These are phyloP conservation scores for Penicillium crustosum DNA, from an alignment of 2,329 filamentous ascomycete genomes.

Conservation along the genomic window DNA sequence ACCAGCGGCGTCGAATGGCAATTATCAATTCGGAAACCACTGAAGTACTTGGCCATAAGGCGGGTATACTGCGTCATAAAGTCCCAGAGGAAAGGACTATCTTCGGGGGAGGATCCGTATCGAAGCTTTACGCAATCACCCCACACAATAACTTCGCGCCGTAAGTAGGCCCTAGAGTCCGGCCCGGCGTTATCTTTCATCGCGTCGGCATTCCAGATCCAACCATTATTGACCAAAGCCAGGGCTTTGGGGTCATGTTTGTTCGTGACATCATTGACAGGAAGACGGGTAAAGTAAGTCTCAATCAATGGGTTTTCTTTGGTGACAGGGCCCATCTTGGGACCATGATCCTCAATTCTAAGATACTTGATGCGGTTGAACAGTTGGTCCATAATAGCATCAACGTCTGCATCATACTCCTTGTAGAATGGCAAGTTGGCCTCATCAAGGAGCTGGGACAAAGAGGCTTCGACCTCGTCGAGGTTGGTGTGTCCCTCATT, in stretches of 20 bases:
- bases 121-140: conserved; percentile 96
- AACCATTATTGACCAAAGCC: conserved; percentile 91
- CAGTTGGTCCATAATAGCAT: conserved; percentile 82
- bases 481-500: conserved; percentile 48
- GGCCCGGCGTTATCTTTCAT: conserved; percentile 91
- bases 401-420: conserved; percentile 83
- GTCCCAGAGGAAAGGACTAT: conserved; percentile 93
- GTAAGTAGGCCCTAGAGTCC: conserved; percentile 86
- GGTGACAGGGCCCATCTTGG: conserved; percentile 77
- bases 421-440: conserved; percentile 86
- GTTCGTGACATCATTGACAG: conserved; percentile 72
- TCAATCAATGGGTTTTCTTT: conserved; percentile 80
- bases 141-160: conserved; percentile 95
- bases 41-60: conserved; percentile 91
- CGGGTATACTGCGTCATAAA: conserved; percentile 93
- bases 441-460: conserved; percentile 70
- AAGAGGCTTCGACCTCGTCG: conserved; percentile 50
- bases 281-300: conserved; percentile 89
- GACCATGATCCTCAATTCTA: conserved; percentile 87
- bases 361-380: conserved; percentile 95
- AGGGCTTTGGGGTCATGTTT: conserved; percentile 74
- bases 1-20: conserved; percentile 94
- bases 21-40: conserved; percentile 95
- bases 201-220: conserved; percentile 98
- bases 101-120: conserved; percentile 75